These are phyloP conservation scores for Paramecium bursaria DNA, from an alignment of 73 alveolate species.

Conservation along the genomic window DNA sequence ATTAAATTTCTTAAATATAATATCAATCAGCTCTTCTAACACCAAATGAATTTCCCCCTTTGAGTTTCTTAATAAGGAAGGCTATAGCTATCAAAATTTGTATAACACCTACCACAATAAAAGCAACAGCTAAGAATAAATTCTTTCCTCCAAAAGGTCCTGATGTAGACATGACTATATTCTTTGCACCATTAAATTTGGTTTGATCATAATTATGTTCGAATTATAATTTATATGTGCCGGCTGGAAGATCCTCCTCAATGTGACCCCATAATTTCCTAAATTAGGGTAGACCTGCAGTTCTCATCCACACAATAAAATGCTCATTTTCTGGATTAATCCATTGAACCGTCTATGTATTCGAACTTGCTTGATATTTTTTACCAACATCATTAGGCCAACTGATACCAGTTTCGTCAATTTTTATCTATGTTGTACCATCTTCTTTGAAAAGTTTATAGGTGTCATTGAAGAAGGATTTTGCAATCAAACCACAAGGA, in stretches of 20 bases:
- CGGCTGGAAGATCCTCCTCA: conserved; percentile 72
- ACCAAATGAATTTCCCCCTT: conserved; percentile 66
- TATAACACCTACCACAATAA: conserved; percentile 83
- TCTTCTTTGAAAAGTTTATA: conserved; percentile 45
- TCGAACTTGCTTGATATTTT: conserved; percentile 72
- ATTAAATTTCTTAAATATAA: too few species aligned
- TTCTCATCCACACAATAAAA: conserved; percentile 94
- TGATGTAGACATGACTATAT: conserved; percentile 82
- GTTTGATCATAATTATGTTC: conserved; percentile 80
- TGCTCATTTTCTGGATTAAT: conserved; percentile 85
- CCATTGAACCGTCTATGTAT: conserved; percentile 76
- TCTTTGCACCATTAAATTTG: conserved; percentile 81
- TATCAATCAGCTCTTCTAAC: too few species aligned
- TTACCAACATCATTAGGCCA: conserved; percentile 87
- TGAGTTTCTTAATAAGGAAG: conserved; percentile 60
- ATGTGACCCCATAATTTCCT: conserved; percentile 91
- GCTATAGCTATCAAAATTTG: conserved; percentile 77
- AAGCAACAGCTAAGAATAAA: conserved; percentile 79
- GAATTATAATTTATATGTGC: conserved; percentile 72
- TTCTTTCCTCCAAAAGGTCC: conserved; percentile 90
- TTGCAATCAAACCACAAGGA: conserved; percentile 93
- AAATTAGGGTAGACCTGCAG: conserved; percentile 90
- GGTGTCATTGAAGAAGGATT: conserved; percentile 82
- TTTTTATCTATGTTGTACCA: conserved; percentile 8
- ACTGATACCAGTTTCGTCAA: conserved; percentile 76